Evolutionary conservation across 208 protist species (phyloP).

Genomic region (Sergeia podlipaevii): DNA sequence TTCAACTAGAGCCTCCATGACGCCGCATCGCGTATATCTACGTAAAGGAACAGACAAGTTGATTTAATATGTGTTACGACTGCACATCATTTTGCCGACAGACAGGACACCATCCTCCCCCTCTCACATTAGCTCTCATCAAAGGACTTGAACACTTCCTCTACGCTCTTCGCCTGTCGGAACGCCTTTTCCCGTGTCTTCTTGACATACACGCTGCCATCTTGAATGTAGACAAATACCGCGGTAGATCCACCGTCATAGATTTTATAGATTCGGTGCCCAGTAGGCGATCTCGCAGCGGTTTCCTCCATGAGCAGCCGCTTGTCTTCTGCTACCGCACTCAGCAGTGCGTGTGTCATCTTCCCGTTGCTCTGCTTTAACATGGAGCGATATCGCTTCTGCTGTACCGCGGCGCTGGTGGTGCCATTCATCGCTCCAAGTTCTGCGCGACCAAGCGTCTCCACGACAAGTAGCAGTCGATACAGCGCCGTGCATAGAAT

Average conservation of each 20-base stretch:
- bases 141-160: constrained; percentile 61
- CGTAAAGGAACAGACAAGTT: no score
- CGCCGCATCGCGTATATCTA: no score
- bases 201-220: constrained; percentile 64
- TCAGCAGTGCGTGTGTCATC: constrained; percentile 56
- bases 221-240: constrained; percentile 70
- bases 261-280: constrained; percentile 67
- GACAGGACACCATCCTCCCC: no score
- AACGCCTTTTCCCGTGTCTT: constrained; percentile 29
- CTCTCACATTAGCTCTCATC: constrained; percentile 1
- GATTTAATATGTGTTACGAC: no score
- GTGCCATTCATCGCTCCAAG: constrained; percentile 37
- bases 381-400: constrained; percentile 62
- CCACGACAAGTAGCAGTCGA: constrained; percentile 63
- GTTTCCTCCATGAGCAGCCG: constrained; percentile 66
- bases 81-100: no score
- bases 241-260: constrained; percentile 24
- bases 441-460: constrained; percentile 54
- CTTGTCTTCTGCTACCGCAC: constrained; percentile 63
- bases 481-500: constrained; percentile 60
- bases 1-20: no score
- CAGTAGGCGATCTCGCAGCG: constrained; percentile 43
- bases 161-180: constrained; percentile 52
- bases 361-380: constrained; percentile 63
- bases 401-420: constrained; percentile 33